phyloP scores from a whole-genome alignment of 139 green algal genomes.

The Spirogloea muscicola region DNA sequence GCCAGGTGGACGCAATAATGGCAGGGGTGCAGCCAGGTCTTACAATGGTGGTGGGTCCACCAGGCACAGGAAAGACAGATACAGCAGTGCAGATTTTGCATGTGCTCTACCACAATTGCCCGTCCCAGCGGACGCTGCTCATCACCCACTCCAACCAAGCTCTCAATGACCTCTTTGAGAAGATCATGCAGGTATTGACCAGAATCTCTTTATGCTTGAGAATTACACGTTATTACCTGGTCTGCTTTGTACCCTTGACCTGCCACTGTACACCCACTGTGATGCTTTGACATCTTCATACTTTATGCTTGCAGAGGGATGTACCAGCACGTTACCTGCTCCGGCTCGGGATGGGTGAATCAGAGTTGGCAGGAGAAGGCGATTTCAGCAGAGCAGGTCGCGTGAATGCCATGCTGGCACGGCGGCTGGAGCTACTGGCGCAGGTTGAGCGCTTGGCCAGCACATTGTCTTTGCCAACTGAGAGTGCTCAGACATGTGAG shows the following conservation, averaged over 20 bases:
- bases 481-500: conserved; percentile 92
- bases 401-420: conserved; percentile 91
- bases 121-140: conserved; percentile 81
- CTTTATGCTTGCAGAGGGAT: conserved; percentile 57
- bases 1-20: conserved; percentile 72
- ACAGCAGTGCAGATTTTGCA: conserved; percentile 86
- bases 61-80: conserved; percentile 97
- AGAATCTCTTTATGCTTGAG: not conserved
- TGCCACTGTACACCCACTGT: not conserved
- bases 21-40: conserved; percentile 82
- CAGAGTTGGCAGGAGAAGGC: conserved; percentile 82
- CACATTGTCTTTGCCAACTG: conserved; percentile 51
- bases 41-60: conserved; percentile 94
- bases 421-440: conserved; percentile 83
- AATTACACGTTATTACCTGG: not conserved
- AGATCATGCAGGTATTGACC: conserved; percentile 67
- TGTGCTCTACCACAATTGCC: conserved; percentile 92
- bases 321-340: conserved; percentile 81
- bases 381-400: conserved; percentile 81
- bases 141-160: conserved; percentile 98
- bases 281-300: not conserved
- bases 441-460: conserved; percentile 59
- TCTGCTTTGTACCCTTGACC: not conserved
- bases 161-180: conserved; percentile 91
- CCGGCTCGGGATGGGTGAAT: conserved; percentile 84